phyloP scores from a whole-genome alignment of 345 rosid species.

The Ceriops decandra region DNA sequence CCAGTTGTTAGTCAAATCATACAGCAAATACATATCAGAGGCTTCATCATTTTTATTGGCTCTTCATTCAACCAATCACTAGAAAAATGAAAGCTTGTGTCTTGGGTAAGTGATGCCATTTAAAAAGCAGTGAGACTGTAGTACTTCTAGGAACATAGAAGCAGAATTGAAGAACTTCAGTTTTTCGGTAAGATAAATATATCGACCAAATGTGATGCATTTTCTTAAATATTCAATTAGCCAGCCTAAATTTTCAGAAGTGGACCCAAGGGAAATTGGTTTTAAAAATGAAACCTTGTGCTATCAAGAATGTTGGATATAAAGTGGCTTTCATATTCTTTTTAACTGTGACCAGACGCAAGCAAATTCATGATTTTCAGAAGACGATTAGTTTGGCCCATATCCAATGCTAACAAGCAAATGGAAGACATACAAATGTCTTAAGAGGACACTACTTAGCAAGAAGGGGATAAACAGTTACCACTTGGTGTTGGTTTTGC shows the following conservation, averaged over 20 bases:
- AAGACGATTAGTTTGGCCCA: not conserved
- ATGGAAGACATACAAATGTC: not conserved
- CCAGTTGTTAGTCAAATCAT: not conserved
- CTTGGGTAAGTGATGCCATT: no score
- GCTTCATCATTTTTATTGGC: not conserved
- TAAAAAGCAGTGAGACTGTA: no score
- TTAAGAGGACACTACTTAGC: not conserved
- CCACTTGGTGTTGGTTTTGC: conserved; percentile 79
- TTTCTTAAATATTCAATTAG: not conserved
- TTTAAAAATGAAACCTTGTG: no score
- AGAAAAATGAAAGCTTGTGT: no score
- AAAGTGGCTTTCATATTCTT: no score
- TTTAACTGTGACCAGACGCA: not conserved
- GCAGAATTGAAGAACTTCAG: no score
- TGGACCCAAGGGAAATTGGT: no score
- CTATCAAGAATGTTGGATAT: no score
- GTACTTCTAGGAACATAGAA: no score
- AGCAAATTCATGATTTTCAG: not conserved
- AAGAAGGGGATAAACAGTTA: conserved; percentile 12
- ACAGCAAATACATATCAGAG: not conserved
- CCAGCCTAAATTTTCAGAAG: not conserved
- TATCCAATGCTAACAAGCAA: not conserved
- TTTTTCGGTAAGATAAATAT: not conserved
- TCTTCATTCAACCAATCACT: no score
- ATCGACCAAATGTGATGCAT: not conserved